Base-by-base conservation (phyloP, 1,284 basidiomycete genomes). In the Golubevia sp. region DNA sequence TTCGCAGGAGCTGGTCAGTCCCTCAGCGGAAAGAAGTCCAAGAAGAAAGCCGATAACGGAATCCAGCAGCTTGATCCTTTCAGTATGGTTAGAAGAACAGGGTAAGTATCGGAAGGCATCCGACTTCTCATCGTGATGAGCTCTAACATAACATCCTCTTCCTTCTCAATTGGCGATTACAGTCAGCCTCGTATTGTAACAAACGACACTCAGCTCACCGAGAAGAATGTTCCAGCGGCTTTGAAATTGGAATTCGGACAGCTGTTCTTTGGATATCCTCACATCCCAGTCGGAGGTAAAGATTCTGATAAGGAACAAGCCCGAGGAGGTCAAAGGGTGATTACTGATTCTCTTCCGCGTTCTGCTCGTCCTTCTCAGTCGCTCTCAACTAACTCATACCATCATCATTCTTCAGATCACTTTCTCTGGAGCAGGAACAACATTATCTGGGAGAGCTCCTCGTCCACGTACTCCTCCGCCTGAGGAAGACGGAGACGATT, bases 171-270 rank as follows among this genome's bases (percentile, higher is more conserved):
- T 52, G 7, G 11, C 23, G 23, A 11, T 25, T 48, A 2, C 69
- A 97, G 95, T 74, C 89, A 92, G 82, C 90, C 90, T 21, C 89
- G 89, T 30, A 89, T 98, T 55, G 89, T 98, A 57, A 94, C 94
- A 0, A 93, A 91, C 62, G 91, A 90, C 60, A 90, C 89, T 24
- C 85, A 80, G 90, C 93, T 75, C 30, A 87, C 88, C 4, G 91
- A 91, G 48, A 87, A 87, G 59, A 91, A 91, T 82, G 93, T 92
- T 3, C 95, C 97, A 0, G 94, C 93, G 0, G 90, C 93, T 0
- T 87, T 99, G 55, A 91, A 92, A 71, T 86, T 99, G 27, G 94
- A 96, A 0, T 91, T 92, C 68, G 97, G 97, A 11, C 71, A 74
- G 58, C 72, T 83, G 25, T 83, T 82, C 62, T 83, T 83, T 44